phyloP scores from a whole-genome alignment of 169 alveolate species.

The Hepatocystis sp. region DNA sequence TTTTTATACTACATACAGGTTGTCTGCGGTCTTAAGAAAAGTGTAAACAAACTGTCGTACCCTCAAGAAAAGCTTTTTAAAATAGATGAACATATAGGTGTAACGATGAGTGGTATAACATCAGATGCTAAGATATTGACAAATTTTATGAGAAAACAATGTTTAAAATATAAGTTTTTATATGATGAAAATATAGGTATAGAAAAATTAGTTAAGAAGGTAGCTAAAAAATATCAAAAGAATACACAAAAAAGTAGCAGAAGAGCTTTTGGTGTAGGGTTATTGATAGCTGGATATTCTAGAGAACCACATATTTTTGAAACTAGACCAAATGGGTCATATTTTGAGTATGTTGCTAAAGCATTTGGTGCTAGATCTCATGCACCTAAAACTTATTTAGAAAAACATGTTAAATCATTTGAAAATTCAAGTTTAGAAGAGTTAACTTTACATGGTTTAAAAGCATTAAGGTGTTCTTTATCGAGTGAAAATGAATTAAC shows the following conservation, averaged over 20 bases:
- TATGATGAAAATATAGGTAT: slow-evolving; percentile 94
- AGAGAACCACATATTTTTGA: slow-evolving; percentile 94
- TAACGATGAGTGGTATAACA: slow-evolving; percentile 98
- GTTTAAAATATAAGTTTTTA: slow-evolving; percentile 94
- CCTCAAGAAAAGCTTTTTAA: slow-evolving; percentile 96
- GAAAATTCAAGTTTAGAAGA: slow-evolving; percentile 84
- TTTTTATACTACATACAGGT: slow-evolving; percentile 79
- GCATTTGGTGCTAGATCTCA: slow-evolving; percentile 99
- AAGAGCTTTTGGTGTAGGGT: slow-evolving; percentile 99
- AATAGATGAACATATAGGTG: slow-evolving; percentile 97
- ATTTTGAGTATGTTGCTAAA: slow-evolving; percentile 95
- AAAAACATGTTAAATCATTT: slow-evolving; percentile 92
- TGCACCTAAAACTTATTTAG: slow-evolving; percentile 97
- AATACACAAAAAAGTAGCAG: slow-evolving; percentile 96
- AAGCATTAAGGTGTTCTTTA: slow-evolving; percentile 92
- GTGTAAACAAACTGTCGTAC: slow-evolving; percentile 94
- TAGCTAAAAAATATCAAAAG: slow-evolving; percentile 95
- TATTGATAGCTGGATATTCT: slow-evolving; percentile 95
- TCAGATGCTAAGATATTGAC: slow-evolving; percentile 97
- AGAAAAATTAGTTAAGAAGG: slow-evolving; percentile 92
- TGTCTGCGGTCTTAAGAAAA: slow-evolving; percentile 92
- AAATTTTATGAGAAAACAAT: slow-evolving; percentile 91
- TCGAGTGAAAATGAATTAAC: slow-evolving; percentile 93
- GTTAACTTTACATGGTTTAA: slow-evolving; percentile 90
- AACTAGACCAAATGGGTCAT: slow-evolving; percentile 97